Base-by-base conservation (phyloP, 495 filamentous ascomycete species). In the Trypethelium eluteriae region DNA sequence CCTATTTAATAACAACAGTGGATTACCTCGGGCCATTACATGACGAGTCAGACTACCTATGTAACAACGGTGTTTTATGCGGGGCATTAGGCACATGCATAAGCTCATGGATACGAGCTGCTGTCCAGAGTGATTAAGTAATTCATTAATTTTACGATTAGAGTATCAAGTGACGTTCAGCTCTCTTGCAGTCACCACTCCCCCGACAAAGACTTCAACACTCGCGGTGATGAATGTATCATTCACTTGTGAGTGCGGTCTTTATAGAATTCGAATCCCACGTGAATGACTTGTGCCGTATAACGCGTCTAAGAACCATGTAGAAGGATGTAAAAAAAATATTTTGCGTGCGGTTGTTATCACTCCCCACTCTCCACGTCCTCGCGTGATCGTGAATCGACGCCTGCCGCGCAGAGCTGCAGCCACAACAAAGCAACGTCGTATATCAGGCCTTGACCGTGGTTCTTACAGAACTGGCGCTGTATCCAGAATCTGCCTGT, bases 11-110 rank as follows among this genome's bases (percentile, higher is more conserved):
- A 25, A 25, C 25, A 25, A 25, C 25, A 25, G 25, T 25, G 25
- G 25, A 25, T 25, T 25, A 25, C 25, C 25, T 25, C 25, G 25
- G 25, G 3, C 38, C n/a, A 32, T 16, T 6, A 9, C 14, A 6
- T n/a, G n/a, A 3, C 3, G n/a, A 38, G 34, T 2, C 35, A 63
- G 14, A 41, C 12, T 32, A 56, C 7, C 39, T 11, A 10, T 11
- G 41, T 38, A 53, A 12, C 32, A 11, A 53, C 1, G 63, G 34
- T 32, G 44, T 65, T 56, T 65, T 49, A 53, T 35, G 41, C 62
- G 18, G 36, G 35, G 32, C 4, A 32, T 64, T 50, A 44, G n/a
- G 38, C 32, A 59, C 18, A 18, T 59, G 53, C 53, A 59, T 18
- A 6, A 14, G 35, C 38, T 63, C 4, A 34, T 41, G 38, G 38